These are phyloP conservation scores for Eremothecium cymbalariae DNA, from an alignment of 1,139 yeast genomes.

Conservation along the genomic window DNA sequence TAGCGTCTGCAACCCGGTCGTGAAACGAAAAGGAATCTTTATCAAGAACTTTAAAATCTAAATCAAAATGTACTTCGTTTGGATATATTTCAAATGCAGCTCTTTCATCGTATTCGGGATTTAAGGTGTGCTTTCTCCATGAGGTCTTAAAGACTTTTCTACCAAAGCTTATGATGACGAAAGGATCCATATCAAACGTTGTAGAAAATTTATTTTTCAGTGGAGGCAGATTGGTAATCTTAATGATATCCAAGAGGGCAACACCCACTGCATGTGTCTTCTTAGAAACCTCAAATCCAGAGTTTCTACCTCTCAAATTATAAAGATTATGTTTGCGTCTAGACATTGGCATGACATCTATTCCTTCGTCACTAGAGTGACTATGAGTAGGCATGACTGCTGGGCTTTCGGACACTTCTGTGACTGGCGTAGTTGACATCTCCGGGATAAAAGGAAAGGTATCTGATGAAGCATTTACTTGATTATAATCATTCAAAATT, in stretches of 20 bases:
- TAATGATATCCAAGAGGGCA: conserved; percentile 62
- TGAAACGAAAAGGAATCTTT: conserved; percentile 76
- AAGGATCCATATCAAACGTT: conserved; percentile 93
- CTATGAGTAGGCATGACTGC: not conserved
- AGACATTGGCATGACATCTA: conserved; percentile 8
- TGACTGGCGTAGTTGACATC: conserved; percentile 4
- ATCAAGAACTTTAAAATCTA: conserved; percentile 70
- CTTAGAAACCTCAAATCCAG: conserved; percentile 25
- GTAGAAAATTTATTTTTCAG: conserved; percentile 53
- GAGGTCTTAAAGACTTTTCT: conserved; percentile 81
- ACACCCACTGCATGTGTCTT: conserved; percentile 46
- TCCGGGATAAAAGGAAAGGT: conserved; percentile 1
- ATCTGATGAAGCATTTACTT: conserved; percentile 1
- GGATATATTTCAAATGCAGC: conserved; percentile 69
- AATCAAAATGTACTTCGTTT: conserved; percentile 55
- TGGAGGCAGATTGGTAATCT: conserved; percentile 67
- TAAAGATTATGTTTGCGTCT: conserved; percentile 12
- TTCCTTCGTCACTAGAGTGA: conserved; percentile 9
- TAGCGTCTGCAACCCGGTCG: conserved; percentile 67
- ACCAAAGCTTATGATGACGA: conserved; percentile 86
- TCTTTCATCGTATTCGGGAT: conserved; percentile 76
- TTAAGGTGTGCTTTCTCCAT: conserved; percentile 73
- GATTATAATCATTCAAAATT: not conserved
- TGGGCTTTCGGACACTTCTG: conserved; percentile 1
- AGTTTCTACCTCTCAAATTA: conserved; percentile 11